A percentile compares a stretch with the other conserved stretches of the same genome.
phyloP scores from a whole-genome alignment of 768 basidiomycete species.

The Panus rudis region DNA sequence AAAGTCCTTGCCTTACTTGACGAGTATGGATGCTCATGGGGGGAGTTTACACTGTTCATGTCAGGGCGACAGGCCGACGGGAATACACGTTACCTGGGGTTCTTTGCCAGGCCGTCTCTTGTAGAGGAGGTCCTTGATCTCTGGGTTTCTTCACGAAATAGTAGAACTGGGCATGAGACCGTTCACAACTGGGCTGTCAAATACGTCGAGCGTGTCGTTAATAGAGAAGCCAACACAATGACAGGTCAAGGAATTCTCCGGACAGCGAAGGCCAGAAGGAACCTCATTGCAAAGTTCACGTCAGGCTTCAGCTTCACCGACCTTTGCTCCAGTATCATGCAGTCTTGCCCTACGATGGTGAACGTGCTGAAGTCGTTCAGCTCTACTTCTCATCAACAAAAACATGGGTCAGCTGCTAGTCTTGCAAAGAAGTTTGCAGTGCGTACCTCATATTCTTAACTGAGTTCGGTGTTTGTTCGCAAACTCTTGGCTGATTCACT shows the following conservation, averaged over 20 bases:
- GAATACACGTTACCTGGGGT: not conserved
- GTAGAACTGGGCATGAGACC: not conserved
- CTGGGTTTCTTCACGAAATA: conserved; percentile 1
- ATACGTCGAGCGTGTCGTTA: not conserved
- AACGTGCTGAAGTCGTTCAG: not conserved
- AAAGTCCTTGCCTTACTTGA: not conserved
- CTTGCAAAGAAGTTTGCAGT: not conserved
- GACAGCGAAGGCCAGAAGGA: not conserved
- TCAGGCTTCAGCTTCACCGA: not conserved
- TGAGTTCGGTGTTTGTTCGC: not conserved
- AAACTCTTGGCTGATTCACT: not conserved
- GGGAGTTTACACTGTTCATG: conserved; percentile 2
- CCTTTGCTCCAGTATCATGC: not conserved
- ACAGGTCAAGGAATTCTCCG: conserved; percentile 7
- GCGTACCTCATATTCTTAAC: not conserved
- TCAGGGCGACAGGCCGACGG: not conserved
- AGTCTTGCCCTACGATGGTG: conserved; percentile 1
- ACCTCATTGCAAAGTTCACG: conserved; percentile 1
- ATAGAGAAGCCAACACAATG: conserved; percentile 1
- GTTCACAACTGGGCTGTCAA: conserved; percentile 1
- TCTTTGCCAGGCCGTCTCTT: not conserved
- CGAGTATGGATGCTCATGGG: not conserved
- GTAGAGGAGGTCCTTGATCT: not conserved
- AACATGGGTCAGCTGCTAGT: not conserved
- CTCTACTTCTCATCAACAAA: conserved; percentile 2